phyloP scores from a whole-genome alignment of 257 asterid species.

The Schizonepeta tenuifolia region DNA sequence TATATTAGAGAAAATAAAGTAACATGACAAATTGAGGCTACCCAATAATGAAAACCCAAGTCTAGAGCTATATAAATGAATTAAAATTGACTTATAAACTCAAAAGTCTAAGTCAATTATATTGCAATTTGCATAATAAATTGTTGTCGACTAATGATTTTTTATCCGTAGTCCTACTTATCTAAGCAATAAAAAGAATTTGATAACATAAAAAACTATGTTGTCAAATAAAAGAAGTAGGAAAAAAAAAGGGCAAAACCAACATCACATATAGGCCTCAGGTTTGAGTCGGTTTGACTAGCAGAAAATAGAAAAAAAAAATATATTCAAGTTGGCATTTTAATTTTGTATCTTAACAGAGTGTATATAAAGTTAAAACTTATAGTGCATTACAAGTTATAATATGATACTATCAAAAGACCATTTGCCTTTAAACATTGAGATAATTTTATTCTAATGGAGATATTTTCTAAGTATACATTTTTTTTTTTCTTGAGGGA shows the following conservation, averaged over 20 bases:
- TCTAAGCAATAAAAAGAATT: constrained; percentile 11
- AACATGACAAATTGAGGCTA: constrained; percentile 25
- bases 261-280: not conserved
- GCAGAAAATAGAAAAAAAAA: no score
- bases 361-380: no score
- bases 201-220: not conserved
- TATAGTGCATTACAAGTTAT: not conserved
- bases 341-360: not conserved
- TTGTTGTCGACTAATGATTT: constrained; percentile 15
- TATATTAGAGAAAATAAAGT: not conserved
- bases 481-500: no score
- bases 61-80: constrained; percentile 15
- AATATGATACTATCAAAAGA: not conserved
- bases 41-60: constrained; percentile 31
- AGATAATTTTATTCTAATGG: not conserved
- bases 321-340: constrained; percentile 2
- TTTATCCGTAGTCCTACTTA: constrained; percentile 4
- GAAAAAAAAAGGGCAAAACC: not conserved
- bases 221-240: not conserved
- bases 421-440: not conserved
- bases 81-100: constrained; percentile 40
- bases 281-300: constrained; percentile 32
- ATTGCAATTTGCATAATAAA: constrained; percentile 29
- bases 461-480: not conserved
- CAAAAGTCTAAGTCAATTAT: constrained; percentile 35